Base-by-base conservation (phyloP, 2,329 filamentous ascomycete genomes). In the Exophiala sideris region DNA sequence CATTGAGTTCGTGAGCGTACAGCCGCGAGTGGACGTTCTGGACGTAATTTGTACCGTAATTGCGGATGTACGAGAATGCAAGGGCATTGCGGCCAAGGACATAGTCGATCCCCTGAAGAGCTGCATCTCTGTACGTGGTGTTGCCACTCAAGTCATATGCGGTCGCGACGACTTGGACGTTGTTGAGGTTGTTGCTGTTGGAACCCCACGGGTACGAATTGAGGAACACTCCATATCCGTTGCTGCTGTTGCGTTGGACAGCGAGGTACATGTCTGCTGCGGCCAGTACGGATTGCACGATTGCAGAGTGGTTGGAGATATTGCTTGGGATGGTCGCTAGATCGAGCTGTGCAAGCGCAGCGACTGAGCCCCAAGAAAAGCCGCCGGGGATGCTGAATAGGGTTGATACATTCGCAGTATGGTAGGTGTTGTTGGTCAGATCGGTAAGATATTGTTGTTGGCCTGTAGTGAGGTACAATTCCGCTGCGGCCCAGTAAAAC, bases 231-330 rank as follows among this genome's bases (percentile, higher is more conserved):
- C 45, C 45, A 10, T 48, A 48, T 9, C 45, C 45, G 32, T 48
- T 48, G 9, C 29, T 35, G 12, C 3, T 16, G 18, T 48, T 48
- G 32, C 45, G 24, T 8, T 48, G 45, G 14, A 48, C 45, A 9
- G 45, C 45, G 12, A 48, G 45, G 29, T 48, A 48, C 45, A 48
- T 48, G 6, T 48, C 45, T 35, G 45, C 45, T 14, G 45, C 45
- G 12, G 6, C 45, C 10, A 48, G 45, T 5, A 48, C 45, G 29
- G 45, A 48, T 29, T 35, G 45, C 5, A 36, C 32, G 45, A 36
- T 36, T 8, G 32, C 32, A 14, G 44, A 33, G 24, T 46, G 44
- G 24, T 48, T 36, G 7, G 45, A 35, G 9, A 48, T 29, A 32
- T 36, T 36, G 45, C 32, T 48, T 8, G 45, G 45, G 33, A 48